Evolutionary conservation across 2,329 filamentous ascomycete species (phyloP).

Genomic region (Calonectria honghensis): DNA sequence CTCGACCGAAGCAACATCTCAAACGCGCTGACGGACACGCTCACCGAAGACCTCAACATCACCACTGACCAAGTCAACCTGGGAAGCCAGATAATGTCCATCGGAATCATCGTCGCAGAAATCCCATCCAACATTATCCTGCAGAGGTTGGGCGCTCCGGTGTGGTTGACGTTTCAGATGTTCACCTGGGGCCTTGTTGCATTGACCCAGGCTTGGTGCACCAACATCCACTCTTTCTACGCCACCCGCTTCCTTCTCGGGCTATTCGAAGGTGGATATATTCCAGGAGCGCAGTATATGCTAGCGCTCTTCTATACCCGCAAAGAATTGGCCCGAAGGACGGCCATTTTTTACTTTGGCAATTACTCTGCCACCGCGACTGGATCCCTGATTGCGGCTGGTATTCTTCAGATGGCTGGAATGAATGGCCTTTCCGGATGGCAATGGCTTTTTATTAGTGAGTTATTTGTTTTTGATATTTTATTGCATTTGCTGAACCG

Average conservation of each 20-base stretch:
- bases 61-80: conserved; percentile 70
- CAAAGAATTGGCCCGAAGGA: conserved; percentile 43
- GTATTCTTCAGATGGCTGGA: conserved; percentile 47
- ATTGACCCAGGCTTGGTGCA: conserved; percentile 44
- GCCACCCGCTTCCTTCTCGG: conserved; percentile 46
- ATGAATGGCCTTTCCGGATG: conserved; percentile 42
- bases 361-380: conserved; percentile 50
- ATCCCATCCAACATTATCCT: conserved; percentile 50
- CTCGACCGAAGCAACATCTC: conserved; percentile 61
- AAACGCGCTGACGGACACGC: conserved; percentile 70
- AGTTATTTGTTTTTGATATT: not conserved
- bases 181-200: conserved; percentile 46
- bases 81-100: conserved; percentile 67
- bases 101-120: conserved; percentile 68
- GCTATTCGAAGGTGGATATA: conserved; percentile 44
- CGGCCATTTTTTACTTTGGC: conserved; percentile 47
- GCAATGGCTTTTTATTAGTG: conserved; percentile 50
- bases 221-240: conserved; percentile 41
- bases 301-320: conserved; percentile 43
- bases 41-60: conserved; percentile 67
- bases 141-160: conserved; percentile 43
- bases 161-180: conserved; percentile 48
- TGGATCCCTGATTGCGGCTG: conserved; percentile 42
- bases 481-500: not conserved
- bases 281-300: conserved; percentile 47